Evolutionary conservation across 1,139 yeast genomes (phyloP).

Genomic region (Suzukiozyma palmioleophila): DNA sequence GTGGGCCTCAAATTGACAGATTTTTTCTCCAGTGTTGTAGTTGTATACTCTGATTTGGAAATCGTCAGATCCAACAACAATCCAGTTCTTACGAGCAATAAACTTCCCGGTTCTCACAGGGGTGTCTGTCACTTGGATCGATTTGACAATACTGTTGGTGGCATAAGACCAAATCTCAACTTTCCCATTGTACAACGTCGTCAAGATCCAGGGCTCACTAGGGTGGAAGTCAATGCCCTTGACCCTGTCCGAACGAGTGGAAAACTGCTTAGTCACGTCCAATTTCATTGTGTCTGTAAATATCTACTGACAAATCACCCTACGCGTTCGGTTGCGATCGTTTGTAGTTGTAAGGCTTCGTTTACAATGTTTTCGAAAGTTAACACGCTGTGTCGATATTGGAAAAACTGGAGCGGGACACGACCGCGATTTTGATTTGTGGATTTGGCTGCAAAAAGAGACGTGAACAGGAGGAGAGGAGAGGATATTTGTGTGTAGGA

Average conservation of each 20-base stretch:
- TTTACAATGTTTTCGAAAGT: slow-evolving; percentile 9
- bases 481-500: too few species aligned
- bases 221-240: slow-evolving; percentile 98
- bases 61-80: slow-evolving; percentile 94
- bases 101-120: slow-evolving; percentile 96
- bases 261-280: slow-evolving; percentile 66
- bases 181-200: slow-evolving; percentile 79
- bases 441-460: slow-evolving; percentile 2
- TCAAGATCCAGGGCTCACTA: slow-evolving; percentile 91
- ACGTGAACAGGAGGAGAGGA: slow-evolving; percentile 3
- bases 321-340: not conserved
- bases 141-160: slow-evolving; percentile 52
- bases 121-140: slow-evolving; percentile 79
- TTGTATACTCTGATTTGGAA: slow-evolving; percentile 89
- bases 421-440: not conserved
- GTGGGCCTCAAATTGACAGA: slow-evolving; percentile 94
- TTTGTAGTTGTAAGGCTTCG: slow-evolving; percentile 1
- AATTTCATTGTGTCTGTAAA: slow-evolving; percentile 30
- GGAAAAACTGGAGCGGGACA: not conserved
- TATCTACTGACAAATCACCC: not conserved
- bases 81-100: slow-evolving; percentile 96
- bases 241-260: slow-evolving; percentile 90
- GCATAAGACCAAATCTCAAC: slow-evolving; percentile 94
- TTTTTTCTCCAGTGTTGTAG: slow-evolving; percentile 91
- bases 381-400: slow-evolving; percentile 19